Evolutionary conservation across 768 basidiomycete genomes (phyloP).

Genomic region (Calocybe gangraenosa): DNA sequence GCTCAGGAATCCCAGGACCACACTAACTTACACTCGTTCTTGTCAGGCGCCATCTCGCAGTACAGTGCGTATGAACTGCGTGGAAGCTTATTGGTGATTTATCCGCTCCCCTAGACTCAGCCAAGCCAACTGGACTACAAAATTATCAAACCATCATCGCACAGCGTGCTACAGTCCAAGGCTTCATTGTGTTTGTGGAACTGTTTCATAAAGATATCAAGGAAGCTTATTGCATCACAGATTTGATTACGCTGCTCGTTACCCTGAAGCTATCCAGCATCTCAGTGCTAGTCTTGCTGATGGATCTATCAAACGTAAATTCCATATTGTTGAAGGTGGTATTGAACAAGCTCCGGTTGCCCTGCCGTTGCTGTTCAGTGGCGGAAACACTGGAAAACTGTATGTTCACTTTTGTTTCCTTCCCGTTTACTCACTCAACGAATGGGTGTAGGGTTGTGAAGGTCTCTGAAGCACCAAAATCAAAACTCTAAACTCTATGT

Average conservation of each 20-base stretch:
- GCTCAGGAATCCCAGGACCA: background rate
- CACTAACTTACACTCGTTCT: background rate
- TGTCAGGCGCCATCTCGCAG: conserved; percentile 73
- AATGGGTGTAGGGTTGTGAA: conserved; percentile 45
- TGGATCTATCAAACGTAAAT: conserved; percentile 75
- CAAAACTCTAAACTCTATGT: conserved; percentile 27
- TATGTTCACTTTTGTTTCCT: conserved; percentile 22
- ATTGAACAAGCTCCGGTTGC: conserved; percentile 68
- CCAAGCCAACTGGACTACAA: conserved; percentile 60
- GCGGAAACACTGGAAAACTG: conserved; percentile 80
- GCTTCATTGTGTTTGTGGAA: conserved; percentile 69
- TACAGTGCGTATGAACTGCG: conserved; percentile 52
- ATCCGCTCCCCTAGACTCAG: conserved; percentile 37
- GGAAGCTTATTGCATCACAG: conserved; percentile 29
- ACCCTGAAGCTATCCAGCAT: conserved; percentile 51
- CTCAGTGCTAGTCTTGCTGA: conserved; percentile 54
- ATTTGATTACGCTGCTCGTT: conserved; percentile 69
- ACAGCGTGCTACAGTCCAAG: conserved; percentile 76
- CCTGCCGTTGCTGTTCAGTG: conserved; percentile 68
- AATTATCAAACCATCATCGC: conserved; percentile 68
- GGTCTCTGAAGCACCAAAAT: conserved; percentile 41
- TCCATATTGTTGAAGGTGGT: conserved; percentile 72
- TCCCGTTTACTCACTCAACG: no score
- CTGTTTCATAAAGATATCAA: background rate
- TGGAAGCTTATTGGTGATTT: background rate